Evolutionary conservation across 768 basidiomycete genomes (phyloP).

Genomic region (Agaricus sinodeliciosus): DNA sequence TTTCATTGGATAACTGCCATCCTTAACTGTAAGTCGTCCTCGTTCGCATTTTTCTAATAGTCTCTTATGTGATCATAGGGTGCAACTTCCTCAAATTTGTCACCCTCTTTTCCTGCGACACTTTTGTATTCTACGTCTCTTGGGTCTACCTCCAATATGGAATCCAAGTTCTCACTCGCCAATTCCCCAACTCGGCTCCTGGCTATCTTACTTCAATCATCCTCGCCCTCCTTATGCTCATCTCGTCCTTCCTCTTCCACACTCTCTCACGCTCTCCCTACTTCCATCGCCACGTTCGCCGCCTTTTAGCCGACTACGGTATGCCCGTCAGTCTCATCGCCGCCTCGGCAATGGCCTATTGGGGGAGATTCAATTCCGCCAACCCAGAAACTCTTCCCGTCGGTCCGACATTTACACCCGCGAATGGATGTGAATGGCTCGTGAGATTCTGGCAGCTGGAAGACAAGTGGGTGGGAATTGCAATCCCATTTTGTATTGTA

Average conservation of each 20-base stretch:
- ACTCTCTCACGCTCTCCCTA: constrained; percentile 52
- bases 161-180: constrained; percentile 74
- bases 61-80: constrained; percentile 31
- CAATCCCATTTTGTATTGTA: constrained; percentile 82
- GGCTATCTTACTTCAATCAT: constrained; percentile 53
- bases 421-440: constrained; percentile 71
- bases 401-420: constrained; percentile 62
- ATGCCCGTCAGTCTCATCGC: constrained; percentile 86
- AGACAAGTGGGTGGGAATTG: constrained; percentile 84
- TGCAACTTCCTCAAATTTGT: constrained; percentile 84
- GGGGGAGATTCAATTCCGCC: constrained; percentile 66
- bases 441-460: constrained; percentile 87
- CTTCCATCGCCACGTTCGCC: constrained; percentile 68
- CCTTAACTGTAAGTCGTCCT: constrained; percentile 54
- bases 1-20: constrained; percentile 78
- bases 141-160: constrained; percentile 77
- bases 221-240: constrained; percentile 73
- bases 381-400: constrained; percentile 65
- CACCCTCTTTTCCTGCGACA: constrained; percentile 86
- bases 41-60: too few relatives aligned
- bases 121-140: constrained; percentile 89
- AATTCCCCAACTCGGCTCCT: constrained; percentile 40
- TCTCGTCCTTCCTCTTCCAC: constrained; percentile 69
- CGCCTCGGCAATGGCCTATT: constrained; percentile 73
- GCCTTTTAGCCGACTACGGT: constrained; percentile 81